These are phyloP conservation scores for Solanum clarkiae DNA, from an alignment of 257 asterid species.

Conservation along the genomic window DNA sequence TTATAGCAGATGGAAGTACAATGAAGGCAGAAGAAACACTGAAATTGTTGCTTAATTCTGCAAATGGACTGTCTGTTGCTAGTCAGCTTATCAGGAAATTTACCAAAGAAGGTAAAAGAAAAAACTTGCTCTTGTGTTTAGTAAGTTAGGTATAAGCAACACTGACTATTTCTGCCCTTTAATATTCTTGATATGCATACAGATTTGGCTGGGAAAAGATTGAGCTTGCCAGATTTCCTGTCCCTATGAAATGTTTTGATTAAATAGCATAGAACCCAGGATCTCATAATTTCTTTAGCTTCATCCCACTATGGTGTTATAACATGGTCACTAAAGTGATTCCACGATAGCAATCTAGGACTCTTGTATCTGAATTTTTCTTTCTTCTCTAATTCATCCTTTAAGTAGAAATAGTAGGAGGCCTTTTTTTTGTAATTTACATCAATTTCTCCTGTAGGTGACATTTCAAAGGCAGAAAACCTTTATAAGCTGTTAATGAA, in stretches of 20 bases:
- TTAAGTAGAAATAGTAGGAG: not conserved
- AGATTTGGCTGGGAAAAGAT: not conserved
- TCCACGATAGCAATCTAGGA: not conserved
- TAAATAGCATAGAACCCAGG: not conserved
- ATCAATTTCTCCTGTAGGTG: slow-evolving; percentile 39
- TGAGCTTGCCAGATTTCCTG: not conserved
- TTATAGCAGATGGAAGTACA: slow-evolving; percentile 34
- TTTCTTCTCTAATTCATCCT: not conserved
- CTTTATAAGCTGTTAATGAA: slow-evolving; percentile 47
- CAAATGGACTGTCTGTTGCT: slow-evolving; percentile 48
- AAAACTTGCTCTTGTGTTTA: not conserved
- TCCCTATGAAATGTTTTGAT: not conserved
- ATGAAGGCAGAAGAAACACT: slow-evolving; percentile 30
- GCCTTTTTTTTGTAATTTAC: slow-evolving; percentile 8
- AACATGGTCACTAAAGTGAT: not conserved
- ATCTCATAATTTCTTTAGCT: not conserved
- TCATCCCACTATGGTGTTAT: not conserved
- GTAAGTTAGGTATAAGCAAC: not conserved
- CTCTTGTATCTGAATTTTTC: not conserved
- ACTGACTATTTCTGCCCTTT: not conserved
- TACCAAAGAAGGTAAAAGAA: slow-evolving; percentile 45
- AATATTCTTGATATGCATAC: not conserved
- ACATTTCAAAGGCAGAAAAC: slow-evolving; percentile 31
- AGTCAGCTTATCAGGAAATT: slow-evolving; percentile 52
- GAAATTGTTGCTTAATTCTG: slow-evolving; percentile 32